Evolutionary conservation across 2,329 filamentous ascomycete genomes (phyloP).

Genomic region (Alternaria arbusti): DNA sequence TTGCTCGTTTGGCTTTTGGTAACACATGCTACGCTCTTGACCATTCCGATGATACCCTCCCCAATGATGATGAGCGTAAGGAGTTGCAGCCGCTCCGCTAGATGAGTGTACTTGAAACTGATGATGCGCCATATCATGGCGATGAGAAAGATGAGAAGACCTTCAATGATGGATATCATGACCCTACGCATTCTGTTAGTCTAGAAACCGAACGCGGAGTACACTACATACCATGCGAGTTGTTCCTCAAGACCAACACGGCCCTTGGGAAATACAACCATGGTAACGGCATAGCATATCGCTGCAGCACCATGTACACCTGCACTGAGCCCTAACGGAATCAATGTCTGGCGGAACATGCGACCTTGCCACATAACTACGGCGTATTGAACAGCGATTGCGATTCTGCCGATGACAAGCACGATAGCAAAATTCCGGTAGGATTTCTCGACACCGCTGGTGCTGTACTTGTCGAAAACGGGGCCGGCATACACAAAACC

Average conservation of each 20-base stretch:
- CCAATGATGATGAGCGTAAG: conserved; percentile 69
- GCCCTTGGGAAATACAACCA: conserved; percentile 17
- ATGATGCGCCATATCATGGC: conserved; percentile 56
- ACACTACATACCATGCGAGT: conserved; percentile 19
- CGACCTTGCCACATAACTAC: conserved; percentile 32
- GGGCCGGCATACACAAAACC: conserved; percentile 67
- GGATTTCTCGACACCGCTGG: conserved; percentile 15
- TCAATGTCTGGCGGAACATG: conserved; percentile 26
- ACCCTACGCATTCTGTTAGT: conserved; percentile 19
- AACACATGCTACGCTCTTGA: conserved; percentile 43
- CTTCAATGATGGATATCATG: conserved; percentile 26
- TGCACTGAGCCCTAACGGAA: conserved; percentile 26
- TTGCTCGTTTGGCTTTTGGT: conserved; percentile 27
- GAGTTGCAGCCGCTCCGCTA: conserved; percentile 65
- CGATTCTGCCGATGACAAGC: conserved; percentile 22
- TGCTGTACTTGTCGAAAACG: conserved; percentile 37
- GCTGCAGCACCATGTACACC: conserved; percentile 19
- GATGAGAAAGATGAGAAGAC: conserved; percentile 27
- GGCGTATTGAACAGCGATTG: conserved; percentile 26
- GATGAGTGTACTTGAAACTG: conserved; percentile 64
- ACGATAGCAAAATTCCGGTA: conserved; percentile 27
- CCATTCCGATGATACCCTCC: conserved; percentile 65
- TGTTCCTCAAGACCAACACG: conserved; percentile 22
- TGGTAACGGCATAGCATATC: conserved; percentile 20
- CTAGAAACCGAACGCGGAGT: neutral